These are phyloP conservation scores for Suillus clintonianus DNA, from an alignment of 768 basidiomycete species.

Conservation along the genomic window DNA sequence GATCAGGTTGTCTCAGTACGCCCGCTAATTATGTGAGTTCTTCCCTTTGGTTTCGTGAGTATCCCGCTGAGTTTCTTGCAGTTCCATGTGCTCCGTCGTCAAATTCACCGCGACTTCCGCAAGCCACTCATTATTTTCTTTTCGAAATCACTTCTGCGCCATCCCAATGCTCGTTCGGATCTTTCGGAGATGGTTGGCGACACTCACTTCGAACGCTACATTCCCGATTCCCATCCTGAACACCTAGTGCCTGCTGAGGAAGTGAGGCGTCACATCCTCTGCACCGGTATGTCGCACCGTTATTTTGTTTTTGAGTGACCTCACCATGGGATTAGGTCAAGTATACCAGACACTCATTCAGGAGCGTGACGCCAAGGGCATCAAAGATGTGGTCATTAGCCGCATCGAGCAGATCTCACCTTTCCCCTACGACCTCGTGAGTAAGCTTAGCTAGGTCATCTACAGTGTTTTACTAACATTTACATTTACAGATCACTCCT, in stretches of 20 bases:
- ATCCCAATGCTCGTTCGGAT: conserved; percentile 86
- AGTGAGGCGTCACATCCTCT: conserved; percentile 90
- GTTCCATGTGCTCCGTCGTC: conserved; percentile 97
- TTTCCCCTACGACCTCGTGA: conserved; percentile 92
- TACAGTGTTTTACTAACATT: conserved; percentile 9
- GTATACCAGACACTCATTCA: conserved; percentile 89
- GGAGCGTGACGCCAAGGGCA: conserved; percentile 88
- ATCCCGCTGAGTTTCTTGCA: conserved; percentile 25
- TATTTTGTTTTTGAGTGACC: conserved; percentile 2
- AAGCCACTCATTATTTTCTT: conserved; percentile 91
- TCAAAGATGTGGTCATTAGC: conserved; percentile 93
- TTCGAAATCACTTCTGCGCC: conserved; percentile 94
- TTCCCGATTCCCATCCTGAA: conserved; percentile 81
- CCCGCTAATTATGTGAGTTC: conserved; percentile 86
- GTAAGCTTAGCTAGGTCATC: conserved; percentile 23
- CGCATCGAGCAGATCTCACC: conserved; percentile 94
- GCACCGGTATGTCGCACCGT: conserved; percentile 55
- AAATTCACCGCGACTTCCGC: conserved; percentile 96
- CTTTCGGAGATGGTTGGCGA: conserved; percentile 89
- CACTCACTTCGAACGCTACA: conserved; percentile 89
- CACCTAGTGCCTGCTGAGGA: conserved; percentile 77
- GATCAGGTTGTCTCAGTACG: conserved; percentile 51
- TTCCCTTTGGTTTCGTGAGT: neutral
- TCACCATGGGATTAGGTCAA: conserved; percentile 59
- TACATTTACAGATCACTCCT: conserved; percentile 67